Evolutionary conservation across 2,329 filamentous ascomycete genomes (phyloP).

Genomic region (Nigrospora oryzae): DNA sequence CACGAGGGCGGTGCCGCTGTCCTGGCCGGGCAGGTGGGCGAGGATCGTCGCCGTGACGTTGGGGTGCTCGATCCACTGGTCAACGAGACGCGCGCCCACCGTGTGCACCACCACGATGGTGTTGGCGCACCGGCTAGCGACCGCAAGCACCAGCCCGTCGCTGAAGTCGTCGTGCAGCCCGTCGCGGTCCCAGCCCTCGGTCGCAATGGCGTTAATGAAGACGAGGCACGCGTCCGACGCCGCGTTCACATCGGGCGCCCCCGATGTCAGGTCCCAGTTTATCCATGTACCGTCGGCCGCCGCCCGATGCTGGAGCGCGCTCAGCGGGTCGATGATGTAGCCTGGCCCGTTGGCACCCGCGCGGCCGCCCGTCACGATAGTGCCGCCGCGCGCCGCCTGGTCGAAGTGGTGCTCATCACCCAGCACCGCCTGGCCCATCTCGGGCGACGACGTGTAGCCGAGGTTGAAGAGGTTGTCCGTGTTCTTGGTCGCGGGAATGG

Average conservation of each 20-base stretch:
- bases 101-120: conserved; percentile 59
- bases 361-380: conserved; percentile 41
- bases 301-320: conserved; percentile 47
- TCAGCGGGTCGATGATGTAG: conserved; percentile 44
- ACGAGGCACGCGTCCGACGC: conserved; percentile 55
- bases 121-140: conserved; percentile 51
- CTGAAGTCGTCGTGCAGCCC: conserved; percentile 62
- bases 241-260: conserved; percentile 33
- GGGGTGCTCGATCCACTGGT: conserved; percentile 55
- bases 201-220: conserved; percentile 62
- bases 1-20: conserved; percentile 49
- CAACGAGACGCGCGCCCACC: conserved; percentile 52
- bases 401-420: conserved; percentile 35
- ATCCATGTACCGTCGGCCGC: conserved; percentile 46
- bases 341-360: conserved; percentile 41
- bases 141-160: conserved; percentile 48
- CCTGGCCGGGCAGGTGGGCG: conserved; percentile 58
- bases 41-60: conserved; percentile 58
- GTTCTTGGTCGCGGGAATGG: conserved; percentile 35
- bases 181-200: conserved; percentile 64
- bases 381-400: conserved; percentile 41
- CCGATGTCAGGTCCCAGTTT: conserved; percentile 44
- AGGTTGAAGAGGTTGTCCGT: conserved; percentile 33
- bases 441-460: conserved; percentile 36
- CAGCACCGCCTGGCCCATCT: conserved; percentile 34